Base-by-base conservation (phyloP, 75 land plant species). In the Pseudotsuga menziesii region DNA sequence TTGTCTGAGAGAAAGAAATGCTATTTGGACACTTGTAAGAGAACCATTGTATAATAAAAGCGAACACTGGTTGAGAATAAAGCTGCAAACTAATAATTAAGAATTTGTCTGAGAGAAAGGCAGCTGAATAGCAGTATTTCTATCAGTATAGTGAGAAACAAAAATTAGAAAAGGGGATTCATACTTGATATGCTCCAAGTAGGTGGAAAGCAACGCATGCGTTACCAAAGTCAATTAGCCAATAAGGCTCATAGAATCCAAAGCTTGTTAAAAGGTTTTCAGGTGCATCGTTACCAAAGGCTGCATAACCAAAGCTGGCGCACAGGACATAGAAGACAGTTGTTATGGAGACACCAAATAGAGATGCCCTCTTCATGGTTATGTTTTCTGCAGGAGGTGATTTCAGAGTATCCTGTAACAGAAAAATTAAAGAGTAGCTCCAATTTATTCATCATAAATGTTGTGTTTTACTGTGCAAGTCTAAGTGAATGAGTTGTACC, bases 11-110 rank as follows among this genome's bases (percentile, higher is more conserved):
- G 11, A 11, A 48, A 9, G 54, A n/a, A n/a, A n/a, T 76, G 58
- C 60, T 83, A 73, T 81, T 77, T 44, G 85, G 85, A 79, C 84
- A 71, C 52, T 56, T 76, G 63, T 59, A 54, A 56, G 35, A 60
- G 26, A 67, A 54, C 74, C 32, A 62, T 52, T 60, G 71, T 69
- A 81, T 79, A 19, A 83, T 44, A 56, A 81, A 83, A 27, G 84
- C 83, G 76, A 83, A 83, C 57, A 83, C 13, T 15, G 85, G 85
- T 56, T 83, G 85, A 20, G 79, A 41, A 54, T 61, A 83, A 48
- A 83, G 84, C 84, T 82, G 83, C 44, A 75, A 48, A 75, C 7
- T 11, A 41, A 44, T 7, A 48, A 48, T 48, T 11, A 48, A 48
- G 54, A 11, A 48, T 48, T 48, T 48, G 54, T 9, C 54, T 48